Percentiles rank a stretch among this genome's conserved stretches.
Conservation (phyloP, 1,284 basidiomycete species). For the Rhodotorula sp. region DNA sequence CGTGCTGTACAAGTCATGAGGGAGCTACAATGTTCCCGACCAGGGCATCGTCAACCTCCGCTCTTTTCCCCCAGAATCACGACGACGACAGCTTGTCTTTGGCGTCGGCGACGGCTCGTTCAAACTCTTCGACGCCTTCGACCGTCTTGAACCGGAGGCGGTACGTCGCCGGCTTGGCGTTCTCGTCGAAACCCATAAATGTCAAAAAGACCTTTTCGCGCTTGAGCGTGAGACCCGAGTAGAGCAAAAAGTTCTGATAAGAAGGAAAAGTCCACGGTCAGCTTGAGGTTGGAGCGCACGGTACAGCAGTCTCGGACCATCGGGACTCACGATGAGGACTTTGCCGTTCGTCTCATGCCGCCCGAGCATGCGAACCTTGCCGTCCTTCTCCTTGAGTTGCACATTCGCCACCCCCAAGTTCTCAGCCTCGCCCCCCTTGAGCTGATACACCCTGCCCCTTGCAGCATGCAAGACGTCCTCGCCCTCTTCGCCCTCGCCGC, state of each 20-base stretch:
- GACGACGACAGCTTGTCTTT: slow-evolving; percentile 10
- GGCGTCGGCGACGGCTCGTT: slow-evolving; percentile 20
- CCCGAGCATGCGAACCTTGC: slow-evolving; percentile 38
- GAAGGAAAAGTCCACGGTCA: background rate
- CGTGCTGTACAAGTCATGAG: background rate
- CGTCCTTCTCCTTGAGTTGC: slow-evolving; percentile 35
- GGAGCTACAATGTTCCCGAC: background rate
- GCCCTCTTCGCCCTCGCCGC: slow-evolving; percentile 37
- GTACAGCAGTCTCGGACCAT: too few species aligned
- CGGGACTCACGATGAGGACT: slow-evolving; percentile 39
- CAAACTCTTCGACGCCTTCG: slow-evolving; percentile 32
- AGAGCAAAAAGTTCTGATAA: slow-evolving; percentile 40
- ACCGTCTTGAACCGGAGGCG: slow-evolving; percentile 38
- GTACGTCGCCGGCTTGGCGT: slow-evolving; percentile 27
- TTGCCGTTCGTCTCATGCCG: slow-evolving; percentile 39
- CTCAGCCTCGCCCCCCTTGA: slow-evolving; percentile 19
- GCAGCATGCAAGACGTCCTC: slow-evolving; percentile 20
- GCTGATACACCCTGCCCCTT: slow-evolving; percentile 18
- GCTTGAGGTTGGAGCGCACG: too few species aligned
- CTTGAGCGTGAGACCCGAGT: slow-evolving; percentile 15
- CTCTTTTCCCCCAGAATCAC: background rate
- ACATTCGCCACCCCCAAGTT: slow-evolving; percentile 33
- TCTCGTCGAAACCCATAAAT: slow-evolving; percentile 38
- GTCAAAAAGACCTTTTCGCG: slow-evolving; percentile 38
- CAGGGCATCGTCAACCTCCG: too few species aligned